Evolutionary conservation across 208 protist genomes (phyloP).

Genomic region (Wallacemonas sp.): DNA sequence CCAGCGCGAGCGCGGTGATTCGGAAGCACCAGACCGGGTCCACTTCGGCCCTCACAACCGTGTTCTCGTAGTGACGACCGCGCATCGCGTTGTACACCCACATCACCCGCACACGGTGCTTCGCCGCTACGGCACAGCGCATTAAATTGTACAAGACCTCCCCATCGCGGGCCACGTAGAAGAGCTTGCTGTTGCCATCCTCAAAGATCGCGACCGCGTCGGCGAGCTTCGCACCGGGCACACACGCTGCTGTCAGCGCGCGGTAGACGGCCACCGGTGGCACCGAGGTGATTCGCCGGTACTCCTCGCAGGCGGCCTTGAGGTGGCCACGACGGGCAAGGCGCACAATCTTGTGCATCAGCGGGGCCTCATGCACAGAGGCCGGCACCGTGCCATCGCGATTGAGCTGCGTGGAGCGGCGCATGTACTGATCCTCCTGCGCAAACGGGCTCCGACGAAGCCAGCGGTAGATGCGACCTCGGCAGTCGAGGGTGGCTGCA

Average conservation of each 20-base stretch:
- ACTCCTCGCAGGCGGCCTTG: constrained; percentile 89
- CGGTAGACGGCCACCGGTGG: constrained; percentile 90
- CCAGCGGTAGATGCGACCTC: constrained; percentile 89
- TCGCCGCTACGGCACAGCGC: constrained; percentile 76
- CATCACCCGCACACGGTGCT: constrained; percentile 85
- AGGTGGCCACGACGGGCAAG: constrained; percentile 74
- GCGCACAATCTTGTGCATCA: constrained; percentile 82
- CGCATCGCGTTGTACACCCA: constrained; percentile 91
- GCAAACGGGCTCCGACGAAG: constrained; percentile 88
- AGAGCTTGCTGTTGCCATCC: constrained; percentile 78
- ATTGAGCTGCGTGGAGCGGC: constrained; percentile 58
- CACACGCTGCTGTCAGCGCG: constrained; percentile 82
- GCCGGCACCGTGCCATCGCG: constrained; percentile 54
- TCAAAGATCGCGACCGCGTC: constrained; percentile 91
- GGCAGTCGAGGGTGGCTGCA: constrained; percentile 86
- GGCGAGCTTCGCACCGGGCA: constrained; percentile 69
- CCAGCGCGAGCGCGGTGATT: constrained; percentile 64
- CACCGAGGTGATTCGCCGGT: constrained; percentile 79
- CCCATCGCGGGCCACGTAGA: constrained; percentile 86
- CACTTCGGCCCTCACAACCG: constrained; percentile 73
- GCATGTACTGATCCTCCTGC: constrained; percentile 90
- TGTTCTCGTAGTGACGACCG: constrained; percentile 86
- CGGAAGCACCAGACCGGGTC: constrained; percentile 85
- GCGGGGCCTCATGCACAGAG: constrained; percentile 62
- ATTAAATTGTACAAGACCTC: constrained; percentile 86